Evolutionary conservation across 495 filamentous ascomycete genomes (phyloP).

Genomic region (Xylaria curta): DNA sequence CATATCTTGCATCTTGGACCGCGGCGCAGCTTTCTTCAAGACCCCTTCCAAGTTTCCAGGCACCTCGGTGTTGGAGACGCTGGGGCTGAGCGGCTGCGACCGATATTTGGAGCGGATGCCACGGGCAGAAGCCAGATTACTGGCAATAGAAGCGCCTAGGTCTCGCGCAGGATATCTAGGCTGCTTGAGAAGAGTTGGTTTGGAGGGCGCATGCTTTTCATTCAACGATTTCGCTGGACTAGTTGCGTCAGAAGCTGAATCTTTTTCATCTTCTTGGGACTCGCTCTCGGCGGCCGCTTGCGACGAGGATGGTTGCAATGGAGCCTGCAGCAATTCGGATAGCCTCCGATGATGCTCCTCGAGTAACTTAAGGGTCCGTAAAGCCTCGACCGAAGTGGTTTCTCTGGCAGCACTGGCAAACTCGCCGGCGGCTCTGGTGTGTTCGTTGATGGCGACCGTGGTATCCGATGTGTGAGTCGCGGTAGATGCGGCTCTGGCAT

Average conservation of each 20-base stretch:
- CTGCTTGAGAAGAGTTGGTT: constrained; percentile 54
- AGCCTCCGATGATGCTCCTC: constrained; percentile 85
- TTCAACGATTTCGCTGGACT: constrained; percentile 28
- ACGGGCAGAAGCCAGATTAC: constrained; percentile 85
- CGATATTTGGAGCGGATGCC: constrained; percentile 78
- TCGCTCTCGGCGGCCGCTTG: constrained; percentile 43
- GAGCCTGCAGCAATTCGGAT: constrained; percentile 76
- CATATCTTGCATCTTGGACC: constrained; percentile 47
- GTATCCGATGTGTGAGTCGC: constrained; percentile 77
- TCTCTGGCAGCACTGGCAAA: constrained; percentile 81
- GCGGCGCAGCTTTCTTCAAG: constrained; percentile 54
- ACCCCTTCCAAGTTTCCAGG: constrained; percentile 72
- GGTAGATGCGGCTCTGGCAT: constrained; percentile 79
- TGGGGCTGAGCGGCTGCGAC: constrained; percentile 69
- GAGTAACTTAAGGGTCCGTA: constrained; percentile 81
- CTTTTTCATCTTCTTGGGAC: constrained; percentile 48
- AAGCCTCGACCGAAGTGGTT: constrained; percentile 80
- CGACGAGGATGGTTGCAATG: constrained; percentile 63
- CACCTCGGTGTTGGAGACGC: constrained; percentile 74
- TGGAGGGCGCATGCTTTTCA: constrained; percentile 49
- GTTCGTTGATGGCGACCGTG: constrained; percentile 81
- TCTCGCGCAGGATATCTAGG: constrained; percentile 66
- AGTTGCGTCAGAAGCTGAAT: constrained; percentile 30
- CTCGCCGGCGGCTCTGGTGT: constrained; percentile 87
- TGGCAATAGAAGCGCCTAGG: constrained; percentile 84